Evolutionary conservation across 495 filamentous ascomycete species (phyloP), one percentile per base, ranked within the genome.

Genomic region (Penicillium odoratum): DNA sequence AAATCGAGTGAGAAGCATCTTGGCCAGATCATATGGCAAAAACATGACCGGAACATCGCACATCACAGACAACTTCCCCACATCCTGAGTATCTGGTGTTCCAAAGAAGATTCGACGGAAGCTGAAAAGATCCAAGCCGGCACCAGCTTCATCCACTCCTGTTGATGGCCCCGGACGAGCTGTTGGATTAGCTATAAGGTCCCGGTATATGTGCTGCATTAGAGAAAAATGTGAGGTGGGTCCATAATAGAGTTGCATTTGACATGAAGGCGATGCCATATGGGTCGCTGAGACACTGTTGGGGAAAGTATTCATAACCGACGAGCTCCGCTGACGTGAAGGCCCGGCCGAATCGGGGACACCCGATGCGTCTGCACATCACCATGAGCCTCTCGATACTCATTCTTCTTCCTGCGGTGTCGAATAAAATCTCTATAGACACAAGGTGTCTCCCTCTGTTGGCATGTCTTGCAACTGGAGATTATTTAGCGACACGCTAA

Each of bases 41-140:
- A 77, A 76, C 67, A 72, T 73, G 26, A 70, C 44, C 5, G 61
- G 63, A 3, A 65, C 34, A 43, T 74, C 70, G 9, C 57, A 56
- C 28, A 36, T 13, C 29, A 56, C 55, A 0, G 48, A 18, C 1
- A 47, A 21, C 18, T 61, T 66, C 7, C 55, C 60, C 3, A 49
- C 36, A n/a, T 74, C 76, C 29, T 69, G 62, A 1, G 65, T 56
- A 29, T 74, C 70, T 3, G 74, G 72, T 6, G 69, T 74, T 0
- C 77, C 77, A 36, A 80, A 80, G 51, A 78, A 80, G 15, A 80
- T 73, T 5, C 71, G 67, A 7, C 77, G 74, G 47, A 76, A 76
- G 49, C 72, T 77, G 48, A 78, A 76, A 50, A 78, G 62, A 36
- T 78, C 76, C 57, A 80, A 44, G 25, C 76, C 76, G 4, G 75